These are phyloP conservation scores for Pleurotus citrinopileatus DNA, from an alignment of 768 basidiomycete species.

Conservation along the genomic window DNA sequence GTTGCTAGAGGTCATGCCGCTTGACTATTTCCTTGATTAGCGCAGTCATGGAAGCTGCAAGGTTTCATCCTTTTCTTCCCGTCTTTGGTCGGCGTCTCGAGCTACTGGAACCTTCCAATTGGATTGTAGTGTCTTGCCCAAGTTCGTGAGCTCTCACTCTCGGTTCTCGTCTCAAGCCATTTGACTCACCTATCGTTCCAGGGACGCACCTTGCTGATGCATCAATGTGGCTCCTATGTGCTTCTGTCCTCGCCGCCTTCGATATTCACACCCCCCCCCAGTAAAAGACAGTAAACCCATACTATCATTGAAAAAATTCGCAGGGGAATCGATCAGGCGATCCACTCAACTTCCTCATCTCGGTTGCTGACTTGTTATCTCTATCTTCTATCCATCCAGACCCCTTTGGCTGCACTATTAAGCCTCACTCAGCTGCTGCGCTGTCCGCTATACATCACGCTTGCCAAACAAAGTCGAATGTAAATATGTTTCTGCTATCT, in stretches of 20 bases:
- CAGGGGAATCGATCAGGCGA: slow-evolving; percentile 3
- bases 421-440: slow-evolving; percentile 14
- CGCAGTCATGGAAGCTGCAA: too few species aligned
- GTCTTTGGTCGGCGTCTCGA: too few species aligned
- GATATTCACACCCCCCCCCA: slow-evolving; percentile 32
- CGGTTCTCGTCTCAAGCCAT: too few species aligned
- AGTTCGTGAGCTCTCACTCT: too few species aligned
- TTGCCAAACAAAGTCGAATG: not conserved
- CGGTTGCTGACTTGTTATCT: too few species aligned
- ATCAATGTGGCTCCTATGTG: slow-evolving; percentile 50
- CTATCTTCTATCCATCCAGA: slow-evolving; percentile 17
- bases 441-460: slow-evolving; percentile 9
- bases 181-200: too few species aligned
- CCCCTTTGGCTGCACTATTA: slow-evolving; percentile 17
- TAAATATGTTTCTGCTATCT: too few species aligned
- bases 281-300: not conserved
- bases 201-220: slow-evolving; percentile 55
- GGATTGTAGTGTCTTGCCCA: too few species aligned
- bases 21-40: too few species aligned
- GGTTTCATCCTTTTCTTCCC: too few species aligned
- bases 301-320: not conserved
- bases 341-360: not conserved
- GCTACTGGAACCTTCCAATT: too few species aligned
- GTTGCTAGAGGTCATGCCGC: too few species aligned
- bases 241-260: slow-evolving; percentile 49